Conservation (phyloP, 306 rosid species). For the Albizia julibrissin region DNA sequence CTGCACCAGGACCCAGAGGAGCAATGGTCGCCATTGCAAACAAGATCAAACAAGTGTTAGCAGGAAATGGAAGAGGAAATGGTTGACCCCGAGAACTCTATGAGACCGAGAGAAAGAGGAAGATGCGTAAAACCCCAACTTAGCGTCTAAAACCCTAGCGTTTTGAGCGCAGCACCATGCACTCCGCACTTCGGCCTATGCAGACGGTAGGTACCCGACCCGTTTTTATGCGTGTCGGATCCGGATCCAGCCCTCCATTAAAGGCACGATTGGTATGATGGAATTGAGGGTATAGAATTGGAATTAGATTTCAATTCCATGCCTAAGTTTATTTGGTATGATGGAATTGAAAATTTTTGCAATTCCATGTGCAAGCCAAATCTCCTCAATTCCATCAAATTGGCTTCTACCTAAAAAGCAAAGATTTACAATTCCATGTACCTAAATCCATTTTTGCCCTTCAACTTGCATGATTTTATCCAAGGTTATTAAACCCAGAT, state of each 20-base stretch:
- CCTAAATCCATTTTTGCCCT: too few species aligned
- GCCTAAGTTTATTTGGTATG: too few species aligned
- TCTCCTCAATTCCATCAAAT: too few species aligned
- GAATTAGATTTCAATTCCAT: too few species aligned
- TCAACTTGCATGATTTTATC: too few species aligned
- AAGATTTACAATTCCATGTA: too few species aligned
- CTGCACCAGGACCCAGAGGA: slow-evolving; percentile 30
- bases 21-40: slow-evolving; percentile 44
- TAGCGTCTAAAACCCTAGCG: slow-evolving; percentile 23
- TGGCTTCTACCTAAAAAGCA: too few species aligned
- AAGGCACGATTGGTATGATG: too few species aligned
- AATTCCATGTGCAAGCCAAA: too few species aligned
- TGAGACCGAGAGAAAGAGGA: neutral
- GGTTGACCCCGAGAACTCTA: neutral
- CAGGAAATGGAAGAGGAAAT: neutral
- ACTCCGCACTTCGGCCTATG: neutral
- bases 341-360: too few species aligned
- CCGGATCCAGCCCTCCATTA: neutral
- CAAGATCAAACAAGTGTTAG: neutral
- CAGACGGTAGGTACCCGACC: neutral
- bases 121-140: neutral
- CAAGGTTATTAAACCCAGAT: too few species aligned
- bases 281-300: too few species aligned
- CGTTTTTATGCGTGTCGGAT: neutral
- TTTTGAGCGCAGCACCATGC: neutral